These are phyloP conservation scores for Coix lacrymajobi DNA, from an alignment of 176 grass and related monocot species.

Conservation along the genomic window DNA sequence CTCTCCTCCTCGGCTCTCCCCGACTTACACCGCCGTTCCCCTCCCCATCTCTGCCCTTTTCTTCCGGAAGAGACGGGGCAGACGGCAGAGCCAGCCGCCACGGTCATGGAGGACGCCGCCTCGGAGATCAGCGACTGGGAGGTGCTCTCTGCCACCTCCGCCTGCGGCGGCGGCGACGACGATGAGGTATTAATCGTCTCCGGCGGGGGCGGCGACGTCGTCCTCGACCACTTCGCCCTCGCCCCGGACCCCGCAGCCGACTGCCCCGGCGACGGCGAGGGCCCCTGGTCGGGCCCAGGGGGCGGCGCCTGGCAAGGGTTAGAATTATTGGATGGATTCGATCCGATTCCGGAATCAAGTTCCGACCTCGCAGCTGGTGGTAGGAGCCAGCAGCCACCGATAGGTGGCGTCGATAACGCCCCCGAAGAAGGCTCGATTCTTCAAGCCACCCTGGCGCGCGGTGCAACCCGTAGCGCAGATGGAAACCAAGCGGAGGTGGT, in stretches of 20 bases:
- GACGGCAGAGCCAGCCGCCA: neutral
- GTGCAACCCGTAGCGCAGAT: neutral
- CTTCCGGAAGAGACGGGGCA: neutral
- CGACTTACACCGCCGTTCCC: neutral
- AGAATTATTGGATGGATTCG: neutral
- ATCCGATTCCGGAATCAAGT: neutral
- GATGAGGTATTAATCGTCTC: neutral
- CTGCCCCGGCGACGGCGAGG: neutral
- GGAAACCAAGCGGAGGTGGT: neutral
- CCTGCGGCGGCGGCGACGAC: neutral
- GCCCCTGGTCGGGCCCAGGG: neutral
- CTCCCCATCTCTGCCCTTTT: neutral
- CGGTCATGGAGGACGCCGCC: conserved; percentile 36
- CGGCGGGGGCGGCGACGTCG: conserved; percentile 23
- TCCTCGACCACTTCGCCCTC: conserved; percentile 40
- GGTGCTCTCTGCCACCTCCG: conserved; percentile 36
- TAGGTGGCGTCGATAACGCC: neutral
- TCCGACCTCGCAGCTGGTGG: neutral
- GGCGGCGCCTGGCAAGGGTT: neutral
- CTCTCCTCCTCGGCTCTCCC: neutral
- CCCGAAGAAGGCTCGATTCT: neutral
- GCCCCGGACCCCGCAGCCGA: neutral
- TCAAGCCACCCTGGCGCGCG: neutral
- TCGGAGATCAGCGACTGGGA: conserved; percentile 54
- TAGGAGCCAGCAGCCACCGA: neutral